Base-by-base conservation (phyloP, 441 rosid genomes). In the Brassica balearica region DNA sequence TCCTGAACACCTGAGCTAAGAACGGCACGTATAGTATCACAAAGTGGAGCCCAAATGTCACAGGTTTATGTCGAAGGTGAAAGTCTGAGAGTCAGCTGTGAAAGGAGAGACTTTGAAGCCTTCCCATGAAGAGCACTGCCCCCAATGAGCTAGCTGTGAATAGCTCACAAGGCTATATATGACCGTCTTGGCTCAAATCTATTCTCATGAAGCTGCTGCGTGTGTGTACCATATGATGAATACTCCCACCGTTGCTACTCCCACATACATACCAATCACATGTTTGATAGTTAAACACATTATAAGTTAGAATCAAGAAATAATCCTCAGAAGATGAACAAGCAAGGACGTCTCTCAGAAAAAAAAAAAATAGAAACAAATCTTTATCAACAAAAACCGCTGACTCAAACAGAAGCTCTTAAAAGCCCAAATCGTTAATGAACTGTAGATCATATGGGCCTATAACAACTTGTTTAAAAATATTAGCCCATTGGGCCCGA, bases 191-290 rank as follows among this genome's bases (percentile, higher is more conserved):
- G 61, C 94, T 90, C 71, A 95, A 86, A 81, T 95, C 91, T 59
- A 95, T 91, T 71, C 91, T 91, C 82, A 93, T 27, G 88, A 93
- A 95, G 3, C 88, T 64, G 70, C 65, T 60, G 32, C 27, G 43
- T 88, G 94, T 5, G 97, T 95, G 86, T 85, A 95, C 98, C 98
- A 95, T 78, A 95, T 95, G 81, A 95, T 77, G 80, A 95, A 95
- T 22, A 93, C 79, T 14, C 98, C 98, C 14, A 95, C 98, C 0
- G 98, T 95, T 48, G 98, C 98, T 68, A 92, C 41, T 36, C 98
- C 98, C 62, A 95, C 98, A 70, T 95, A 95, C 29, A 81, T 15
- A 19, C 98, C 98, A 75, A 95, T 95, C 74, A 95, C 98, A 97
- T 95, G 86, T 65, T 7, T 8, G 66, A 15, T 19, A 55, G 25